Conservation (phyloP, 768 basidiomycete genomes). For the Pleurotus giganteus region DNA sequence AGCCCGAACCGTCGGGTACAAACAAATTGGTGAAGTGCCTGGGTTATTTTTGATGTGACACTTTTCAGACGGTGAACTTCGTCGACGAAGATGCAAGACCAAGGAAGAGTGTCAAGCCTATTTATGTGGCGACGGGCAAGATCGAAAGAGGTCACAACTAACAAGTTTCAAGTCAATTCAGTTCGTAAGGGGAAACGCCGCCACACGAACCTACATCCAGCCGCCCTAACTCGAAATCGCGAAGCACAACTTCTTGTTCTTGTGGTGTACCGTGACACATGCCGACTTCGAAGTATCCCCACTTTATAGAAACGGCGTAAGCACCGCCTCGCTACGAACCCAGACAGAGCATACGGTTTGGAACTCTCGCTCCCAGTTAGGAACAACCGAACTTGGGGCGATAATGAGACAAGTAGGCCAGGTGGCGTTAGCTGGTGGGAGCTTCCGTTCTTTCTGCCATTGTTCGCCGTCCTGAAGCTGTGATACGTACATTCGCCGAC, state of each 20-base stretch:
- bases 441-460: conserved; percentile 48
- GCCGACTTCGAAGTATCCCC: conserved; percentile 93
- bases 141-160: conserved; percentile 84
- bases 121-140: conserved; percentile 71
- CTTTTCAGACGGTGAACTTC: conserved; percentile 94
- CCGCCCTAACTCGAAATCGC: conserved; percentile 77
- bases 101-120: conserved; percentile 62
- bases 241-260: conserved; percentile 54
- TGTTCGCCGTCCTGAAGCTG: conserved; percentile 55
- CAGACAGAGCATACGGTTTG: conserved; percentile 49
- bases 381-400: conserved; percentile 79
- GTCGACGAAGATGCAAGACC: conserved; percentile 78
- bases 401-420: conserved; percentile 91
- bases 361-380: conserved; percentile 91
- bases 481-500: conserved; percentile 68
- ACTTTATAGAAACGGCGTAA: conserved; percentile 41
- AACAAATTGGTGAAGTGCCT: conserved; percentile 68
- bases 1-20: conserved; percentile 78
- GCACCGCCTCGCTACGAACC: background rate
- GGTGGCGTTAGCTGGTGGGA: conserved; percentile 66
- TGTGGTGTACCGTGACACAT: conserved; percentile 56
- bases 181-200: background rate
- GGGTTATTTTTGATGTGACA: conserved; percentile 57
- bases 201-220: conserved; percentile 72
- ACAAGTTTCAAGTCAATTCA: background rate